Evolutionary conservation across 306 rosid genomes (phyloP), one percentile per base, ranked within the genome.

Genomic region (Castanopsis chinensis): DNA sequence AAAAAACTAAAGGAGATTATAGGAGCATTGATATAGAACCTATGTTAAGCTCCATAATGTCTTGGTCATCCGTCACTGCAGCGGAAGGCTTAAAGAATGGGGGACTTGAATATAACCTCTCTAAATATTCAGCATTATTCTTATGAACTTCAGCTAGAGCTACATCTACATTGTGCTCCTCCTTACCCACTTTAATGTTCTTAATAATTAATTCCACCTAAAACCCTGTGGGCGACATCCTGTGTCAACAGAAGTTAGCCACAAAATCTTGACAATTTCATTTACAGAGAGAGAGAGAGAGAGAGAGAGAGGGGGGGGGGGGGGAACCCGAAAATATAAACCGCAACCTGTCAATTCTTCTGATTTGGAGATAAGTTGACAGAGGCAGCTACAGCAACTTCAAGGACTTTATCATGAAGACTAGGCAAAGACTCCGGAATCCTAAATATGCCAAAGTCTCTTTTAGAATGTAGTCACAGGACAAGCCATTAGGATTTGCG

Each of bases 371-470:
- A 87, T 63, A 61, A 78, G 86, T 65, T 83, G 45, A 59, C 60
- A 23, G 84, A 69, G 78, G 87, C 87, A 70, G 85, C 92, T 65
- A 83, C 85, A 63, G 93, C 89, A 65, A 90, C 92, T 75, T 87
- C 91, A 75, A 90, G 88, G 79, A 92, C 94, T 78, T 86, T 83
- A 87, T 92, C 94, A 56, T 94, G 89, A 77, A 92, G 98, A 79
- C 89, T 82, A 76, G 97, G 89, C 81, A 85, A 82, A 73, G 88
- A 85, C 75, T 88, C 96, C 4, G 87, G 86, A 87, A 76, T 85
- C 92, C 98, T 94, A 82, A 82, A 85, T 58, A 5, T 19, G 25
- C 20, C 25, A 41, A n/a, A n/a, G 18, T 28, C 20, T 28, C 75
- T 32, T 54, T 69, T 5, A 59, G 53, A 51, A 35, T 45, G 49